Conservation (phyloP, 2,329 filamentous ascomycete species). For the Fusarium mexicanum region DNA sequence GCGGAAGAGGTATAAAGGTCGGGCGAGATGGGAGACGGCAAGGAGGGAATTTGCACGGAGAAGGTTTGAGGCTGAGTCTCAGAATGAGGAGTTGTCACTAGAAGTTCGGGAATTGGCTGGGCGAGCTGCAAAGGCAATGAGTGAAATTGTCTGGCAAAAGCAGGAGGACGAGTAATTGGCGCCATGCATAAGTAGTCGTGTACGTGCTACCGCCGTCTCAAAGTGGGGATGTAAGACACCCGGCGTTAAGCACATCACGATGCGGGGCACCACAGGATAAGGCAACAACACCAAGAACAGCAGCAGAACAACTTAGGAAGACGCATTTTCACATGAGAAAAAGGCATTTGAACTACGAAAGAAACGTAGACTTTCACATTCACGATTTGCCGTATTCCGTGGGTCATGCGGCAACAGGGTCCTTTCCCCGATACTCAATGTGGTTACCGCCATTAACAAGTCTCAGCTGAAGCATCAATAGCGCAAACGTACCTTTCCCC, state of each 20-base stretch:
- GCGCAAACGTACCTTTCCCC: not conserved
- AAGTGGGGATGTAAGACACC: not conserved
- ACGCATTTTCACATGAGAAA: not conserved
- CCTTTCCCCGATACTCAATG: not conserved
- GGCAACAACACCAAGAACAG: too few relatives aligned
- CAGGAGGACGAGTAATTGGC: accelerated
- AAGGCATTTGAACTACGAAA: accelerated
- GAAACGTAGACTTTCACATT: not conserved
- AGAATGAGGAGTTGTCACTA: accelerated
- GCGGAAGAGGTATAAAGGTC: not conserved
- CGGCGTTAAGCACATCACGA: not conserved
- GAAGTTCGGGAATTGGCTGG: not conserved
- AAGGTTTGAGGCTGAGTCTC: conserved; percentile 1
- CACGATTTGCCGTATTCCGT: not conserved
- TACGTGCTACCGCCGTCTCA: not conserved
- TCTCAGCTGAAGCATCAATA: not conserved
- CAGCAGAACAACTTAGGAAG: accelerated
- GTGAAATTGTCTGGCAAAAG: not conserved
- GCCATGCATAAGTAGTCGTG: accelerated
- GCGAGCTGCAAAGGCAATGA: not conserved
- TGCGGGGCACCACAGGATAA: too few relatives aligned
- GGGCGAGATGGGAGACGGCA: conserved; percentile 14
- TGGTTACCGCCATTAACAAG: not conserved
- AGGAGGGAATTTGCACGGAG: not conserved
- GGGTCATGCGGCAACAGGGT: not conserved